A percentile compares a stretch with the other conserved stretches of the same genome.
phyloP scores from a whole-genome alignment of 352 stramenopile species.

The Globisporangium lucens region DNA sequence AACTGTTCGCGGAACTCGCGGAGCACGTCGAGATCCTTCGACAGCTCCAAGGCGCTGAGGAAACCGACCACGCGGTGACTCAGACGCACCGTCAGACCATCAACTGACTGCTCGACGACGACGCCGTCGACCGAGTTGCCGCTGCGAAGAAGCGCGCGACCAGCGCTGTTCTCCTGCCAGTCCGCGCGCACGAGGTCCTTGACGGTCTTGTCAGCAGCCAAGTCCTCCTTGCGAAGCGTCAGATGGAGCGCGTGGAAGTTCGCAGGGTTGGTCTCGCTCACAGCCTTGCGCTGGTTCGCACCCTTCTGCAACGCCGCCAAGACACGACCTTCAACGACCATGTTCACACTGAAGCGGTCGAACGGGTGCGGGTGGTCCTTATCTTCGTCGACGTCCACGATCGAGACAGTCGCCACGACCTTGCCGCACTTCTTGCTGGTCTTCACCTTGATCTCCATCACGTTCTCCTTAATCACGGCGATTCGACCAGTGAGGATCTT shows the following conservation, averaged over 20 bases:
- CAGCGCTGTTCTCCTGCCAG: conserved; percentile 70
- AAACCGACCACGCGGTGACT: conserved; percentile 72
- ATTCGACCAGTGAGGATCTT: conserved; percentile 70
- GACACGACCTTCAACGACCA: conserved; percentile 62
- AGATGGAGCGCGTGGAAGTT: conserved; percentile 73
- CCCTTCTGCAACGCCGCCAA: conserved; percentile 70
- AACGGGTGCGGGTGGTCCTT: conserved; percentile 68
- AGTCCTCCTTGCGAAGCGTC: conserved; percentile 60
- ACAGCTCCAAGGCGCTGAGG: conserved; percentile 64
- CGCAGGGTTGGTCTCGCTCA: conserved; percentile 70
- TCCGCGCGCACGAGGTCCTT: conserved; percentile 60
- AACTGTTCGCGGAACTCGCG: conserved; percentile 66
- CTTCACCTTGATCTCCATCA: conserved; percentile 84
- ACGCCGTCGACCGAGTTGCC: conserved; percentile 65
- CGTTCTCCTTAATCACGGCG: conserved; percentile 71
- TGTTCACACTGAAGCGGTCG: conserved; percentile 75
- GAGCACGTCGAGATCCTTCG: conserved; percentile 52
- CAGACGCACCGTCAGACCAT: conserved; percentile 61
- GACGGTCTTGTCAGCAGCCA: conserved; percentile 32
- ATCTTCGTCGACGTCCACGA: conserved; percentile 76
- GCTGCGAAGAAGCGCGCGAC: conserved; percentile 57
- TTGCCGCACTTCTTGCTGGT: conserved; percentile 72
- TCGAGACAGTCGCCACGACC: conserved; percentile 70
- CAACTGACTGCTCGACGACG: conserved; percentile 55
- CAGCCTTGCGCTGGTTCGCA: conserved; percentile 82